These are phyloP conservation scores for Aspergillus spinulosporus DNA, from an alignment of 2,329 filamentous ascomycete species.

Conservation along the genomic window DNA sequence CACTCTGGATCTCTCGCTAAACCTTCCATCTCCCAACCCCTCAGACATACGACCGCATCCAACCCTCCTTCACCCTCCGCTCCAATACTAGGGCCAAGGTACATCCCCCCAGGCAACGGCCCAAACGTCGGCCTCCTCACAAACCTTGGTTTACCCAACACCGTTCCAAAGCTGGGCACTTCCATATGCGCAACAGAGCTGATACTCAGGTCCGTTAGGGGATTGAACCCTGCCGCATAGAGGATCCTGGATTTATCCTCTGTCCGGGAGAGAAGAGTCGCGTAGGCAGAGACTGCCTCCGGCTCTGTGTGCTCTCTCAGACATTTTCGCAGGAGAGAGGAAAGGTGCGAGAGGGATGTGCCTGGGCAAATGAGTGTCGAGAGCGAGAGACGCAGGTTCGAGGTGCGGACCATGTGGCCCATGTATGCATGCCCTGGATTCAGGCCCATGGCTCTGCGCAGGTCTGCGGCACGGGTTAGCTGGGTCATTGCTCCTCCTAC, in stretches of 20 bases:
- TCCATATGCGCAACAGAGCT: constrained; percentile 20
- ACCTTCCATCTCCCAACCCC: constrained; percentile 13
- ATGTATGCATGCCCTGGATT: constrained; percentile 17
- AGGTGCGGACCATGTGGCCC: constrained; percentile 25
- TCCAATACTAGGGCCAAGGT: constrained; percentile 13
- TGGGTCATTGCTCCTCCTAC: neutral
- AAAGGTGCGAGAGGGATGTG: constrained; percentile 9
- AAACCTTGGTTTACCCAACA: constrained; percentile 12
- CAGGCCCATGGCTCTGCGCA: constrained; percentile 20
- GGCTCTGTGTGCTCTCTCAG: neutral
- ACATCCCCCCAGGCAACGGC: constrained; percentile 17
- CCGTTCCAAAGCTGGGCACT: constrained; percentile 13
- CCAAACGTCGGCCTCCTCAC: constrained; percentile 15
- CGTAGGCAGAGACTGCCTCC: constrained; percentile 19
- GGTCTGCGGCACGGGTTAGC: constrained; percentile 24
- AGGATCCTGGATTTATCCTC: constrained; percentile 19
- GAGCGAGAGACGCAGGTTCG: constrained; percentile 14
- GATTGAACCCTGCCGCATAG: constrained; percentile 20
- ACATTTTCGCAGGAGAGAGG: constrained; percentile 3
- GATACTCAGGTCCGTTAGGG: constrained; percentile 17
- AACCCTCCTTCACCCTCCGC: constrained; percentile 4
- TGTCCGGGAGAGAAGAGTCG: constrained; percentile 19
- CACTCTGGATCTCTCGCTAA: constrained; percentile 16
- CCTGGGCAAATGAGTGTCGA: constrained; percentile 3
- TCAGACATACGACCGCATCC: constrained; percentile 20